Conservation (phyloP, 345 rosid genomes). For the Hypericum perforatum region DNA sequence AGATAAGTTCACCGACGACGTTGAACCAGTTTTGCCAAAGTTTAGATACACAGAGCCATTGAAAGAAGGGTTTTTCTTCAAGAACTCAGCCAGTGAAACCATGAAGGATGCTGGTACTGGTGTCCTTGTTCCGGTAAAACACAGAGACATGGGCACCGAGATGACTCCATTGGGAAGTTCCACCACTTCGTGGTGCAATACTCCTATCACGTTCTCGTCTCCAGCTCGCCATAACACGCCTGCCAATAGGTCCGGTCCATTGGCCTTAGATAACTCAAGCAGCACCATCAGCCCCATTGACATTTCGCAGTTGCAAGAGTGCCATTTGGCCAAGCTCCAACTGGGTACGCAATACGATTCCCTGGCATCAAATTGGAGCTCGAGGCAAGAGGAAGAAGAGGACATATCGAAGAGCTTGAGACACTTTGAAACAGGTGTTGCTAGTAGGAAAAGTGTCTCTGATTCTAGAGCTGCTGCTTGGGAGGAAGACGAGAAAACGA, state of each 20-base stretch:
- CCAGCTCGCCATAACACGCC: conserved; percentile 96
- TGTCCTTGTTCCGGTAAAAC: conserved; percentile 36
- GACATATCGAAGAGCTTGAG: conserved; percentile 80
- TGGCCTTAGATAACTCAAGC: conserved; percentile 28
- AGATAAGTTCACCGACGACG: conserved; percentile 78
- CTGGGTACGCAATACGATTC: conserved; percentile 54
- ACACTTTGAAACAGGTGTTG: conserved; percentile 53
- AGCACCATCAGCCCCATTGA: conserved; percentile 35
- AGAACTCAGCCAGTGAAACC: conserved; percentile 30
- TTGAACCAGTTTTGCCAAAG: conserved; percentile 43
- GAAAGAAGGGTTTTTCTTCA: conserved; percentile 70
- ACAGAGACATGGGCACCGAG: conserved; percentile 78
- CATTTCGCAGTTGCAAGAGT: conserved; percentile 54
- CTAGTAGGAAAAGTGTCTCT: conserved; percentile 34
- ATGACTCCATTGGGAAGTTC: conserved; percentile 89
- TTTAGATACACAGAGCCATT: conserved; percentile 41
- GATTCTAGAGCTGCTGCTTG: conserved; percentile 59
- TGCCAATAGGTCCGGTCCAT: conserved; percentile 73
- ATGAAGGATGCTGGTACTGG: conserved; percentile 47
- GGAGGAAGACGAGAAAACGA: conserved; percentile 78
- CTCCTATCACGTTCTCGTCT: conserved; percentile 58
- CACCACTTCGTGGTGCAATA: conserved; percentile 69
- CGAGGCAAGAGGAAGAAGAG: conserved; percentile 87
- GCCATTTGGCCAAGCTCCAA: conserved; percentile 64
- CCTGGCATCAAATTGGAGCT: conserved; percentile 66